Base-by-base conservation (phyloP, 805 yeast species). In the Brettanomyces custersianus region DNA sequence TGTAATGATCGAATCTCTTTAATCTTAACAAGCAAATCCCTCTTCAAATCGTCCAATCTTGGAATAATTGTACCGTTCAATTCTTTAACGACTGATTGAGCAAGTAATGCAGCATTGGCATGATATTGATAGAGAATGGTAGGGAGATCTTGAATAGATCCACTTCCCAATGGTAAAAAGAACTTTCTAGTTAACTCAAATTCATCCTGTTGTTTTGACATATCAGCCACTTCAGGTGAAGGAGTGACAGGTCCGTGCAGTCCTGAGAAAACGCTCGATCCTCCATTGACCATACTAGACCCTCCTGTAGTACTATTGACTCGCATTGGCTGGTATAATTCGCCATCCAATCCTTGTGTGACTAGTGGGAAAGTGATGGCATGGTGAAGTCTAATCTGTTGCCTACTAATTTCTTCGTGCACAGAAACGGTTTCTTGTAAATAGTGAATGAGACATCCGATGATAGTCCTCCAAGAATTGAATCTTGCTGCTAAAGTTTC, bases 371-470 rank as follows among this genome's bases (percentile, higher is more conserved):
- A 65, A 32, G 65, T 62, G 15, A 83, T 79, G 8, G 94, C 86
- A 54, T 85, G 88, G 41, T 85, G 83, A 31, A 87, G 67, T 34
- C 95, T 65, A 34, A 79, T 60, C 46, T 85, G 92, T 50, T 85
- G 94, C 40, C 95, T 74, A 24, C 83, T 77, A 13, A 85, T 72
- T 52, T 88, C 95, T 56, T 88, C 96, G 54, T 87, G 92, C 38
- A 84, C 88, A 11, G 82, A 71, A 8, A 85, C 86, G 27, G 77
- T 78, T 50, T 87, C 95, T 42, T 72, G 73, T 43, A 90, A 65
- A 52, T 90, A 90, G 32, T 70, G 73, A 16, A 84, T 68, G 38
- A 90, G 60, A 24, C 90, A 80, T 42, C 77, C 75, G 39, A 87
- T 77, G 37, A 88, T 74, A 28, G 72, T 69, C 40, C 95, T 67